Evolutionary conservation across 169 alveolate species (phyloP).

Genomic region (Besnoitia besnoiti): DNA sequence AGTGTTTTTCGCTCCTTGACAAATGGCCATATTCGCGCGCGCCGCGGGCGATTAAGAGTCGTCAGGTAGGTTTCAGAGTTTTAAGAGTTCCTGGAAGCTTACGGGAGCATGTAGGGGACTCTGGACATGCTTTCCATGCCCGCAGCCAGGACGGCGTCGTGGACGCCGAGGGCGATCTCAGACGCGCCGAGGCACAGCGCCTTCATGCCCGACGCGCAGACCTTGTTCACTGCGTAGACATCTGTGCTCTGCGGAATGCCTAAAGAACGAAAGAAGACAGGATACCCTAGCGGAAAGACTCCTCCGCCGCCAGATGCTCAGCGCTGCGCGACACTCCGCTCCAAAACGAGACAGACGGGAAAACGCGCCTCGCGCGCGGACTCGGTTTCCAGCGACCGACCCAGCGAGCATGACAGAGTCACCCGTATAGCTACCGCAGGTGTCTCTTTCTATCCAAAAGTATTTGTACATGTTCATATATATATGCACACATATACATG

Average conservation of each 20-base stretch:
- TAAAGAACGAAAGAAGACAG: neutral
- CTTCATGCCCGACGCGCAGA: slow-evolving; percentile 80
- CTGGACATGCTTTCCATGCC: slow-evolving; percentile 79
- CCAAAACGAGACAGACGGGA: neutral
- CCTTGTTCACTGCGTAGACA: slow-evolving; percentile 73
- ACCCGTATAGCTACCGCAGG: too few species aligned
- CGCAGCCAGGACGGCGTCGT: slow-evolving; percentile 74
- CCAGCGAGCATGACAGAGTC: too few species aligned
- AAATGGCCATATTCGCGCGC: too few species aligned
- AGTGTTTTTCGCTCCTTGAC: too few species aligned
- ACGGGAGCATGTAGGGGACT: slow-evolving; percentile 71
- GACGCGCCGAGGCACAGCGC: slow-evolving; percentile 74
- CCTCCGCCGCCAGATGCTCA: neutral
- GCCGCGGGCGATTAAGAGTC: too few species aligned
- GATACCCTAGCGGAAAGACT: neutral
- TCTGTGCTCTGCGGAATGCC: slow-evolving; percentile 64
- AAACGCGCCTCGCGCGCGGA: too few species aligned
- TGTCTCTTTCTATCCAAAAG: neutral
- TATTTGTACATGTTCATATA: neutral
- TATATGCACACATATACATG: neutral
- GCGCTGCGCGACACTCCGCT: too few species aligned
- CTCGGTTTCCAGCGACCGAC: too few species aligned
- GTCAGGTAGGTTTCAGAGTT: neutral
- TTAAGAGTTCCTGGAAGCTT: neutral
- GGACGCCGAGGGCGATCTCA: slow-evolving; percentile 67